phyloP scores from a whole-genome alignment of 768 basidiomycete species.

The Coprinopsis sp. region DNA sequence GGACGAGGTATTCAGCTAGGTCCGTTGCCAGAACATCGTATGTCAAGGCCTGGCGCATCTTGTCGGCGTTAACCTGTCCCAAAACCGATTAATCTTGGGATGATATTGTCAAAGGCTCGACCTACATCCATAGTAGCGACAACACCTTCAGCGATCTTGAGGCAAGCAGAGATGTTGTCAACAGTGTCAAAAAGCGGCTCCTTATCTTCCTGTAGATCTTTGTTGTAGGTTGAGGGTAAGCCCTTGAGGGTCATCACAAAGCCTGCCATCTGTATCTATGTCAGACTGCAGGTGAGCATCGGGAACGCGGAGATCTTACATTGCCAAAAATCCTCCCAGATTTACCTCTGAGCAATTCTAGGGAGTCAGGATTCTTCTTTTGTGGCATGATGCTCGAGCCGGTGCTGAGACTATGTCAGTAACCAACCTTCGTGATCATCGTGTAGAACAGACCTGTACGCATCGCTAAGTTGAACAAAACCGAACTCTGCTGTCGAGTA shows the following conservation, averaged over 20 bases:
- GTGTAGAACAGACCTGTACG: conserved; percentile 69
- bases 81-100: neutral
- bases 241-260: conserved; percentile 98
- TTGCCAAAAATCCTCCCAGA: conserved; percentile 92
- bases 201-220: conserved; percentile 98
- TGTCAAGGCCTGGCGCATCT: conserved; percentile 87
- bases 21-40: conserved; percentile 99
- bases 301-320: conserved; percentile 35
- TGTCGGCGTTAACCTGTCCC: conserved; percentile 75
- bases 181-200: conserved; percentile 95
- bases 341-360: conserved; percentile 94
- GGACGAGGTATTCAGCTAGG: conserved; percentile 95
- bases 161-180: conserved; percentile 81
- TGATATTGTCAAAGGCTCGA: conserved; percentile 7
- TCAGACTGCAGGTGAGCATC: neutral
- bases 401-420: conserved; percentile 50
- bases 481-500: conserved; percentile 98
- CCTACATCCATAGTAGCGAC: conserved; percentile 82
- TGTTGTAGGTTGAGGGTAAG: conserved; percentile 97
- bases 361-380: conserved; percentile 97
- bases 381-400: conserved; percentile 99
- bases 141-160: conserved; percentile 93
- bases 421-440: neutral
- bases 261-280: conserved; percentile 73
- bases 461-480: conserved; percentile 93